A percentile compares a stretch with the other conserved stretches of the same genome.
Evolutionary conservation across 768 basidiomycete genomes (phyloP).

Genomic region (Mycena pura): DNA sequence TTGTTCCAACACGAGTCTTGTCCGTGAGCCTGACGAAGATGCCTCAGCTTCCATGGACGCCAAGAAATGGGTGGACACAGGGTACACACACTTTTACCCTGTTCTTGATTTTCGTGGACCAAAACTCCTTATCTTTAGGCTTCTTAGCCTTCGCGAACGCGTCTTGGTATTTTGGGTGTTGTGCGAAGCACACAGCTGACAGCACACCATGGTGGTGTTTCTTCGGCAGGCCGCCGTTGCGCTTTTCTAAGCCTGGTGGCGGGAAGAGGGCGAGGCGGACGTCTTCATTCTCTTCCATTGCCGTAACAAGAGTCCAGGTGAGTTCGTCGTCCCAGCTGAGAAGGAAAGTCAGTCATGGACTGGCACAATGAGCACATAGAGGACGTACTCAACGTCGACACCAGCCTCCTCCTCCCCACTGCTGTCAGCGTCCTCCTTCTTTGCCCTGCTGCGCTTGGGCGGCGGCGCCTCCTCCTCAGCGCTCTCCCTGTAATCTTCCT

Average conservation of each 20-base stretch:
- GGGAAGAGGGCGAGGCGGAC: background rate
- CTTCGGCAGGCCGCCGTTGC: background rate
- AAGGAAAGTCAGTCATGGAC: background rate
- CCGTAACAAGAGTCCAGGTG: background rate
- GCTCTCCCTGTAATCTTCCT: no score
- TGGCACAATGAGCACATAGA: no score
- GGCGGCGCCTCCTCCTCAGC: background rate
- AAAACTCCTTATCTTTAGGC: background rate
- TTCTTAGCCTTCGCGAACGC: background rate
- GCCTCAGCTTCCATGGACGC: background rate
- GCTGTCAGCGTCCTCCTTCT: background rate
- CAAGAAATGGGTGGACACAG: no score
- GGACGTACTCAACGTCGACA: background rate
- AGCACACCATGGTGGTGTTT: background rate
- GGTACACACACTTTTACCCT: background rate
- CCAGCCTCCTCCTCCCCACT: background rate
- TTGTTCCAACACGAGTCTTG: no score
- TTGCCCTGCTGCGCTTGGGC: no score
- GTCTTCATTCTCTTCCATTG: background rate
- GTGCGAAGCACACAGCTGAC: background rate
- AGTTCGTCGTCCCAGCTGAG: background rate
- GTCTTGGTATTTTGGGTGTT: background rate
- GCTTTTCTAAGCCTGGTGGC: background rate
- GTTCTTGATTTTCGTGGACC: background rate
- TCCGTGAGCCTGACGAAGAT: background rate